Conservation (phyloP, 352 stramenopile species). For the Blastocystis sp. region DNA sequence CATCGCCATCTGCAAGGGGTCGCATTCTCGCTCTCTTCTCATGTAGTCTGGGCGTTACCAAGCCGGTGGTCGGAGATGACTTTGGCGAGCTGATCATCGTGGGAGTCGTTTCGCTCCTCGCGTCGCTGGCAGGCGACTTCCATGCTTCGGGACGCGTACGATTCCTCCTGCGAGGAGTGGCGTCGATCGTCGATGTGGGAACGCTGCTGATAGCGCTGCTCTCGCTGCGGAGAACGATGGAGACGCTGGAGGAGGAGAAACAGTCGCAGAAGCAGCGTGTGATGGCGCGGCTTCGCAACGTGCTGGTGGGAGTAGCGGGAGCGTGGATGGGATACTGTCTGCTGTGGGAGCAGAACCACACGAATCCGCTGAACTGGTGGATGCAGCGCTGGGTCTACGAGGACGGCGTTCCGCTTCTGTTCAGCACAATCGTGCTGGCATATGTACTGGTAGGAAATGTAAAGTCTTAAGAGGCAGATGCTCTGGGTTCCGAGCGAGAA, state of each 20-base stretch:
- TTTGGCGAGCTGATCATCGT: background rate
- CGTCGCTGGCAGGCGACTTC: background rate
- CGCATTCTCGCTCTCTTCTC: background rate
- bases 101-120: background rate
- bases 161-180: background rate
- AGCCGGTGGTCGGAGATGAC: background rate
- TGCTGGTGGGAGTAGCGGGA: background rate
- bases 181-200: no score
- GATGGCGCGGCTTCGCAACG: background rate
- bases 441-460: slow-evolving; percentile 11
- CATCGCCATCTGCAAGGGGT: slow-evolving; percentile 11
- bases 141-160: background rate
- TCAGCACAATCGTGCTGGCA: background rate
- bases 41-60: slow-evolving; percentile 1
- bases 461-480: background rate
- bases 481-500: slow-evolving; percentile 33
- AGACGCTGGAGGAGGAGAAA: background rate
- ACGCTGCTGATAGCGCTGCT: no score
- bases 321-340: no score
- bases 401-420: background rate
- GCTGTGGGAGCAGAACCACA: background rate
- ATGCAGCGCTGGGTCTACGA: slow-evolving; percentile 24
- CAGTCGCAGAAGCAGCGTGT: slow-evolving; percentile 20
- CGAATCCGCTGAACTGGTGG: background rate
- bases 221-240: background rate